phyloP scores from a whole-genome alignment of 2,329 filamentous ascomycete genomes.

The Paramyrothecium roridum region DNA sequence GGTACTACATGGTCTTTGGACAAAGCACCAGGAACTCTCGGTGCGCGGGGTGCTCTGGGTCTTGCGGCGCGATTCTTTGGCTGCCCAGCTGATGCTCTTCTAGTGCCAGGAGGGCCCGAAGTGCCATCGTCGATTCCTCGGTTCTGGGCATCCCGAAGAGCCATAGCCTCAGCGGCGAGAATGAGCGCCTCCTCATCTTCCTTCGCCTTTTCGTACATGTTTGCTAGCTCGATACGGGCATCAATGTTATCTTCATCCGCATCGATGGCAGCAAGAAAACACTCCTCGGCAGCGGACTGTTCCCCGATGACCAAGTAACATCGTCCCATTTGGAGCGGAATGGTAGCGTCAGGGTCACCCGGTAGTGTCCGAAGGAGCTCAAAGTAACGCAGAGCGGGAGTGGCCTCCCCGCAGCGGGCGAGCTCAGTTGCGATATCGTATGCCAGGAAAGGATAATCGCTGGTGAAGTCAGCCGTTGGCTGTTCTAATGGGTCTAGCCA shows the following conservation, averaged over 20 bases:
- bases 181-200: constrained; percentile 74
- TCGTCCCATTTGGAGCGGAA: constrained; percentile 55
- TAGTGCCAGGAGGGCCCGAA: background rate
- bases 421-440: constrained; percentile 59
- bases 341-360: constrained; percentile 46
- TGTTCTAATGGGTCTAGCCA: constrained; percentile 65
- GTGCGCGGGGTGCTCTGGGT: constrained; percentile 1
- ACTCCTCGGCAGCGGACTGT: constrained; percentile 69
- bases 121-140: constrained; percentile 16
- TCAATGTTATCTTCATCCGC: constrained; percentile 70
- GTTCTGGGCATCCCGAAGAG: constrained; percentile 51
- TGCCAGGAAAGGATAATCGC: constrained; percentile 75
- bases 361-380: constrained; percentile 48
- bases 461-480: constrained; percentile 43
- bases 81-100: background rate
- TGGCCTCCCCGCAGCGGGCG: constrained; percentile 19
- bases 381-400: constrained; percentile 52
- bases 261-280: constrained; percentile 71
- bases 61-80: constrained; percentile 9
- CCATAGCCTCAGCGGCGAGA: constrained; percentile 71
- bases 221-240: constrained; percentile 75
- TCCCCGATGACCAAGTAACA: constrained; percentile 67
- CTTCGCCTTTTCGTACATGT: constrained; percentile 75
- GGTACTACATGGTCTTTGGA: constrained; percentile 22
- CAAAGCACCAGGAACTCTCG: background rate